Percentiles rank a stretch among this genome's conserved stretches.
Evolutionary conservation across 2,329 filamentous ascomycete species (phyloP).

Genomic region (Blastomyces emzantsi): DNA sequence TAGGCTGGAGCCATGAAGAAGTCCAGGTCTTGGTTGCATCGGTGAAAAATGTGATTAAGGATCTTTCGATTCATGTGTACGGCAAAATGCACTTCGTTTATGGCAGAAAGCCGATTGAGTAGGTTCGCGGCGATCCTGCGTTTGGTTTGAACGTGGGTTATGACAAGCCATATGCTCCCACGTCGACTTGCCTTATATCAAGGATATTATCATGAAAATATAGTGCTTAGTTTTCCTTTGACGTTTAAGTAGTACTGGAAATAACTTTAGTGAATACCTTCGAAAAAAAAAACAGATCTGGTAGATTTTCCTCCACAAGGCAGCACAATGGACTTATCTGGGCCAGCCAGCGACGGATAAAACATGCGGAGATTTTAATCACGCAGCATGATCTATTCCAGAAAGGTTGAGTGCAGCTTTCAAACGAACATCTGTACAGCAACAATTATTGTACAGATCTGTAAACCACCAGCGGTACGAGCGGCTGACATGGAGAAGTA

Average conservation of each 20-base stretch:
- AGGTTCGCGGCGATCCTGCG: not conserved
- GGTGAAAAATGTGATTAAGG: conserved; percentile 18
- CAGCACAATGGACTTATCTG: too few species aligned
- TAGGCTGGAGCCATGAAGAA: conserved; percentile 21
- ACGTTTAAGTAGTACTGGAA: not conserved
- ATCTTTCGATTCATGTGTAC: conserved; percentile 18
- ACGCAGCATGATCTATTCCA: too few species aligned
- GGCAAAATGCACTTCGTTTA: conserved; percentile 18
- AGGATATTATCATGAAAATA: not conserved
- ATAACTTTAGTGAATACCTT: not conserved
- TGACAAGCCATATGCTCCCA: not conserved
- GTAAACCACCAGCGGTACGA: too few species aligned
- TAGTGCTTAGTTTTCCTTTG: not conserved
- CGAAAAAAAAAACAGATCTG: not conserved
- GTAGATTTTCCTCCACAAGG: not conserved
- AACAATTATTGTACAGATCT: too few species aligned
- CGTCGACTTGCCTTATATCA: not conserved
- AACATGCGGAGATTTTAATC: too few species aligned
- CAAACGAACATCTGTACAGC: too few species aligned
- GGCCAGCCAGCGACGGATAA: too few species aligned
- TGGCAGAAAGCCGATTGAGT: conserved; percentile 16
- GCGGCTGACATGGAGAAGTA: too few species aligned
- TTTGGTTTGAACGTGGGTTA: not conserved
- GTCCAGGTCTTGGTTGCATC: conserved; percentile 19
- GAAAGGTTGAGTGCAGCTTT: too few species aligned